A percentile compares a stretch with the other conserved stretches of the same genome.
Evolutionary conservation across 345 rosid genomes (phyloP).

Genomic region (Anacardium occidentale): DNA sequence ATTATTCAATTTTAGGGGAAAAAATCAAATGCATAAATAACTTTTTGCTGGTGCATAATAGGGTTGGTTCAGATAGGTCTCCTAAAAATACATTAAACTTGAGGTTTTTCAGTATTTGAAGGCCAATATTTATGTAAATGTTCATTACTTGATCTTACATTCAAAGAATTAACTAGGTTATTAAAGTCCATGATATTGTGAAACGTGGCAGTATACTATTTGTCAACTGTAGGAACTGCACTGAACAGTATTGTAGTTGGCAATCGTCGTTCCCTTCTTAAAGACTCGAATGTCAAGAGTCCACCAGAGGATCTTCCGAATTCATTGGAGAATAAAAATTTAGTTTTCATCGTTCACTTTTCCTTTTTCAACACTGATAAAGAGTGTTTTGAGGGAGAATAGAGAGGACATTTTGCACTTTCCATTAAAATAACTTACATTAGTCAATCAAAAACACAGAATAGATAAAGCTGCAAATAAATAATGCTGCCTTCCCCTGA

Average conservation of each 20-base stretch:
- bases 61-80: too few species aligned
- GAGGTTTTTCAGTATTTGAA: too few species aligned
- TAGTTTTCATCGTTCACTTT: conserved; percentile 6
- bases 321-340: conserved; percentile 50
- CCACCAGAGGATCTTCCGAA: conserved; percentile 56
- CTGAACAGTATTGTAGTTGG: conserved; percentile 1
- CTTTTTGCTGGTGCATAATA: too few species aligned
- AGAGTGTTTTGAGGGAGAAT: conserved; percentile 4
- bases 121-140: too few species aligned
- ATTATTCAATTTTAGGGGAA: too few species aligned
- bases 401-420: conserved; percentile 37
- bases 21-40: too few species aligned
- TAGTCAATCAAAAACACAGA: conserved; percentile 18
- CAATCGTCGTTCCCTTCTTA: conserved; percentile 19
- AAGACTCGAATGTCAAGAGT: conserved; percentile 29
- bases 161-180: too few species aligned
- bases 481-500: conserved; percentile 29
- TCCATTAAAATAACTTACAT: conserved; percentile 16
- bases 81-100: too few species aligned
- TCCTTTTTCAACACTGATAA: neutral
- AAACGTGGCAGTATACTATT: conserved; percentile 14
- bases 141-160: too few species aligned
- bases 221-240: conserved; percentile 6
- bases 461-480: conserved; percentile 7
- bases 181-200: neutral